Evolutionary conservation across 805 yeast species (phyloP).

Genomic region (Ogataea wickerhamii): DNA sequence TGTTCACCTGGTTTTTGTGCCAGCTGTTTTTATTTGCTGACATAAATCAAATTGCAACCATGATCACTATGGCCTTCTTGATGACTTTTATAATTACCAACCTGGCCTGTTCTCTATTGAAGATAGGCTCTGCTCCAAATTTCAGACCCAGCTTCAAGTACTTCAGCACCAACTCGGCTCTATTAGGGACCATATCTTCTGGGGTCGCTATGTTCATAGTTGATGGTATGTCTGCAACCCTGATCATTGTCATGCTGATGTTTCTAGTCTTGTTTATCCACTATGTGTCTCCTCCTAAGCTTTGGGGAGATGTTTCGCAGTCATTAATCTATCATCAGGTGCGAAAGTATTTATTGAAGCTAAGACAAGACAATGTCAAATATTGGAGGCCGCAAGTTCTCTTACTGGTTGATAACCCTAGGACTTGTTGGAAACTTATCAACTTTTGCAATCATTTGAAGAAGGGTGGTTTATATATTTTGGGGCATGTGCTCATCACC

Average conservation of each 20-base stretch:
- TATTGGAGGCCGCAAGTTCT: conserved; percentile 98
- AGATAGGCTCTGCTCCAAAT: conserved; percentile 94
- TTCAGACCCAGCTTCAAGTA: conserved; percentile 93
- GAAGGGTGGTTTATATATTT: conserved; percentile 88
- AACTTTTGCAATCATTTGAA: conserved; percentile 91
- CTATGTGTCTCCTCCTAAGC: conserved; percentile 88
- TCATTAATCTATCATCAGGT: conserved; percentile 94
- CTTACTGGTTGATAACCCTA: conserved; percentile 83
- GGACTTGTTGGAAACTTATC: conserved; percentile 88
- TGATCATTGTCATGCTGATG: conserved; percentile 62
- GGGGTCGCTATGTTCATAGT: conserved; percentile 89
- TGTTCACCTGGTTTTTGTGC: conserved; percentile 76
- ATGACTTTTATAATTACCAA: conserved; percentile 96
- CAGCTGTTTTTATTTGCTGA: conserved; percentile 86
- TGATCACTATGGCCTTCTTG: conserved; percentile 94
- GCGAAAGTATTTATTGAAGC: conserved; percentile 76
- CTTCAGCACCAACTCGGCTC: conserved; percentile 80
- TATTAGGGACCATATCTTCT: conserved; percentile 66
- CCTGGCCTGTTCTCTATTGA: conserved; percentile 84
- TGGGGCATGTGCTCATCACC: conserved; percentile 86
- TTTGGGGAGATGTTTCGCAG: conserved; percentile 98
- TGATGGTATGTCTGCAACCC: conserved; percentile 84
- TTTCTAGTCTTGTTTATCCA: conserved; percentile 77
- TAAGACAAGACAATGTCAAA: conserved; percentile 89
- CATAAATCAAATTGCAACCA: conserved; percentile 89